Evolutionary conservation across 225 moss, liverwort and hornwort genomes (phyloP), one percentile per base, ranked within the genome.

Genomic region (Pleurozium schreberi): DNA sequence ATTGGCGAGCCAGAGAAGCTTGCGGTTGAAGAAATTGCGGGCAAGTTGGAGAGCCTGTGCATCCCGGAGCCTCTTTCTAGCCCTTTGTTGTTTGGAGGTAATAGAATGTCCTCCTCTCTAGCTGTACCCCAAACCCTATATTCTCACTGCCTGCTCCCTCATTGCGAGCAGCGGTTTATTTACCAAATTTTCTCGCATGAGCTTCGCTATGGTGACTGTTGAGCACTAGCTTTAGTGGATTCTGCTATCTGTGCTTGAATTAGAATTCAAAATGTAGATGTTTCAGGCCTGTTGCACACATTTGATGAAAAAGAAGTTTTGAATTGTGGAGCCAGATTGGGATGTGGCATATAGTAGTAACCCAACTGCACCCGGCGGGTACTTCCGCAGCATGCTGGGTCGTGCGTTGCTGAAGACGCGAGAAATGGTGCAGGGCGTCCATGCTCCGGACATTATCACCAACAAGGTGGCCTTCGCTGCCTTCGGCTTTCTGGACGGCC

Each of bases 11-110:
- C 90, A 57, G 93, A 92, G 86, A 91, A 94, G 67, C 92, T 88
- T 57, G 90, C 90, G 66, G 91, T 99, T 66, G 90, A 89, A 18
- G 92, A 93, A 47, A 79, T 96, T 59, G 96, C 95, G 73, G 70
- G 11, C 77, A 93, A 95, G 89, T 87, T 99, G 92, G 99, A 99
- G 94, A 90, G 90, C 21, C 86, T 92, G 69, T 93, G 98, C 91
- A 96, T 96, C 42, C 98, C 96, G 62, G 93, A 97, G 81, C 97
- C 99, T 80, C 97, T 99, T 36, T 85, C 95, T 50, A 97, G 97
- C 81, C 96, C 99, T 57, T 84, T 97, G 62, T 75, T 97, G 80
- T 99, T 99, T 74, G 99, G 99, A 95, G 97, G 99, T 97, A 70
- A 67, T 55, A 40, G 53, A 76, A 40, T 31, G 53, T 53, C 40